Evolutionary conservation across 192 early-diverging fungal species (phyloP).

Genomic region (Mortierella hygrophila): DNA sequence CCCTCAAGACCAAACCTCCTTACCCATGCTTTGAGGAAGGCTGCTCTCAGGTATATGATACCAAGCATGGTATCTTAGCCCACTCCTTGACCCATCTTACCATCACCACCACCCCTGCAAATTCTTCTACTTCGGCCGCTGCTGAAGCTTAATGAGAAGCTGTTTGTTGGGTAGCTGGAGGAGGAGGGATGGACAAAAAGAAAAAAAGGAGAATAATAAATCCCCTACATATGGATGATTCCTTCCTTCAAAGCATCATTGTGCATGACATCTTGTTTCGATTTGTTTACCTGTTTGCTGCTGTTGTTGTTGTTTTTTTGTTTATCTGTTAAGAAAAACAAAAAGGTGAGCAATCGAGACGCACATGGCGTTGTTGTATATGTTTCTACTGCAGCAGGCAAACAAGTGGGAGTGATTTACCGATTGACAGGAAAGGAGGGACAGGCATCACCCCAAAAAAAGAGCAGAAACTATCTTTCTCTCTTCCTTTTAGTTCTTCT

Average conservation of each 20-base stretch:
- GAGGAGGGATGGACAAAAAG: background rate
- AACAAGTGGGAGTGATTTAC: background rate
- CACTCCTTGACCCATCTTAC: constrained; percentile 45
- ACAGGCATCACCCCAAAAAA: background rate
- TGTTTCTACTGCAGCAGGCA: background rate
- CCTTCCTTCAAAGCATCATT: background rate
- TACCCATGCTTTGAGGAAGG: constrained; percentile 55
- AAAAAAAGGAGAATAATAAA: background rate
- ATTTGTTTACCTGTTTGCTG: background rate
- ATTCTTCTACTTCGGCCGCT: background rate
- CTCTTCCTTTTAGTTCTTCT: background rate
- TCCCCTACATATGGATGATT: background rate
- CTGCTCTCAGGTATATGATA: constrained; percentile 48
- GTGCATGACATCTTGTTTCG: background rate
- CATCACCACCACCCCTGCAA: background rate
- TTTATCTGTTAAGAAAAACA: background rate
- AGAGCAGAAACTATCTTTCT: background rate
- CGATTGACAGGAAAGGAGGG: background rate
- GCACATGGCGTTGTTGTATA: constrained; percentile 1
- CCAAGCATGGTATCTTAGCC: constrained; percentile 38
- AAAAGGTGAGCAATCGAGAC: constrained; percentile 4
- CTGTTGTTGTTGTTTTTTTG: background rate
- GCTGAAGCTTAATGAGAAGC: background rate
- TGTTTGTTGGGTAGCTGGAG: background rate
- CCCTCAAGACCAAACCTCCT: constrained; percentile 48